Evolutionary conservation across 768 basidiomycete species (phyloP), one percentile per base, ranked within the genome.

Genomic region (Glaciozyma martinii): DNA sequence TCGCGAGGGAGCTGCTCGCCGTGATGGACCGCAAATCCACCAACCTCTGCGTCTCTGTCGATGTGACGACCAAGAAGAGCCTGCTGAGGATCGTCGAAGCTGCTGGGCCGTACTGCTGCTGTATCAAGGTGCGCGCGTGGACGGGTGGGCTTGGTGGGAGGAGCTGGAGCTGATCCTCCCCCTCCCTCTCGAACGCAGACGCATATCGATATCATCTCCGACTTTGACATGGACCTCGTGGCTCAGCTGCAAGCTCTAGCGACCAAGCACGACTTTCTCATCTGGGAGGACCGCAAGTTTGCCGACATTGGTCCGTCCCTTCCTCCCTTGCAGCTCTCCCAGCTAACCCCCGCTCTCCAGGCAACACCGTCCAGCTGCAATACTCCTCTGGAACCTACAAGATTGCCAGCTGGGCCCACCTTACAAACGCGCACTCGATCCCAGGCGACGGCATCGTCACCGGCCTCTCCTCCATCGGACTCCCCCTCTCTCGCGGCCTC

Each of bases 281-380:
- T 97, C 72, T 99, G 98, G 72, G 95, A 98, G 79, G 95, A 99
- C 79, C 82, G 95, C 70, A 99, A 99, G 77, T 99, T 99, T 73
- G 94, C 95, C 6, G 95, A 99, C 77, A 98, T 99, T 59, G 94
- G 94, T 92, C 67, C 72, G 82, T 71, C 42, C 19, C n/a, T 12
- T 43, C 13, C 13, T 19, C 59, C 33, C 33, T 59, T 30, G 40
- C 54, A 7, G n/a, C n/a, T n/a, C n/a, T n/a, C n/a, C n/a, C n/a
- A n/a, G n/a, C n/a, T n/a, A n/a, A n/a, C n/a, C n/a, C n/a, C n/a
- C n/a, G n/a, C n/a, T n/a, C n/a, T n/a, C n/a, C 71, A 99, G 95
- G 95, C 52, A 97, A 97, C 78, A 98, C 95, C 12, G 95, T 98
- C 64, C 84, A 86, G 12, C 80, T 97, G 29, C 95, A 99, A 76